Base-by-base conservation (phyloP, 768 basidiomycete species). In the Rhodocollybia butyracea region DNA sequence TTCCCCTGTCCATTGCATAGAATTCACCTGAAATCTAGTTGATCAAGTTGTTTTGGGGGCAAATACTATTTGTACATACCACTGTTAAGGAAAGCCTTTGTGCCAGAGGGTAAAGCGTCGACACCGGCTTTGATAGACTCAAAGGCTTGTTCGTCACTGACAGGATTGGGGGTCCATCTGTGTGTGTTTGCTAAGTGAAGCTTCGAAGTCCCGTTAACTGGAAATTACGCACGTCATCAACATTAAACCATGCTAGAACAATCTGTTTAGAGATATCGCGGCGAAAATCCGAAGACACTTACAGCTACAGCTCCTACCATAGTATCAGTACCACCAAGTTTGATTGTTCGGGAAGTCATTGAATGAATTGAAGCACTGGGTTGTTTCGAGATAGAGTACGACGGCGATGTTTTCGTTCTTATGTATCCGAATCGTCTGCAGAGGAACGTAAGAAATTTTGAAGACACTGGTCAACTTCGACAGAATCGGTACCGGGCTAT, bases 171-270 rank as follows among this genome's bases (percentile, higher is more conserved):
- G 15, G 61, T 76, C 83, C 76, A 80, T 41, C 74, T 72, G 42
- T 15, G 15, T 47, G 30, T 4, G 17, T 38, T 15, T 22, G 29
- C 24, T 5, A 38, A 34, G 2, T 22, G 2, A 22, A 15, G 27
- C 17, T 19, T 36, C 5, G 3, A 40, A 39, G 19, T n/a, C 17
- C 3, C 32, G 6, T 19, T 12, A 13, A 22, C 26, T 17, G 13
- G n/a, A 42, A 26, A 24, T 39, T 1, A 63, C 72, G 53, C 59
- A 82, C 70, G 82, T 86, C 74, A 85, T 79, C 63, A 76, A 69
- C 81, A 83, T 81, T 45, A 84, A 68, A 0, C 83, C n/a, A n/a
- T n/a, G n/a, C n/a, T n/a, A n/a, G n/a, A n/a, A n/a, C 83, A 62
- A 80, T 75, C 60, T 61, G 31, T 8, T 8, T 8, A 19, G 21